These are phyloP conservation scores for Trypanosoma melophagium DNA, from an alignment of 208 protist species.

Conservation along the genomic window DNA sequence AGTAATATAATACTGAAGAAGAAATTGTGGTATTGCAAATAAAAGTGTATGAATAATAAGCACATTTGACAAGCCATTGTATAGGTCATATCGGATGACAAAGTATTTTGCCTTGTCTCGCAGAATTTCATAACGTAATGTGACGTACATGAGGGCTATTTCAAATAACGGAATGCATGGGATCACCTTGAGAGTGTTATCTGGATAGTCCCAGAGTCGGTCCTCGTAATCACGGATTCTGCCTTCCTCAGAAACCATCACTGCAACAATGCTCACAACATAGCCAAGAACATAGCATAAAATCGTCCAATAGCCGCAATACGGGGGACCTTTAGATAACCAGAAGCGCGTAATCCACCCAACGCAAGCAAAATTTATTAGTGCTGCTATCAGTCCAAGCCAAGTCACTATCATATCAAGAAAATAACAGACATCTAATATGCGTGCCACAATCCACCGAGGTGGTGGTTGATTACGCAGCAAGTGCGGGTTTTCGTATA, in stretches of 20 bases:
- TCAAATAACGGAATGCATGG: slow-evolving; percentile 66
- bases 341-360: slow-evolving; percentile 63
- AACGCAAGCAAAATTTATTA: slow-evolving; percentile 46
- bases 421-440: slow-evolving; percentile 33
- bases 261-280: slow-evolving; percentile 59
- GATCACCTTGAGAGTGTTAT: slow-evolving; percentile 67
- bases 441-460: slow-evolving; percentile 22
- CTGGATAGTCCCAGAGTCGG: slow-evolving; percentile 61
- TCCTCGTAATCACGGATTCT: slow-evolving; percentile 72
- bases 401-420: slow-evolving; percentile 50
- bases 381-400: slow-evolving; percentile 47
- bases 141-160: slow-evolving; percentile 58
- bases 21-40: slow-evolving; percentile 65
- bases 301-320: slow-evolving; percentile 77
- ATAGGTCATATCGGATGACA: slow-evolving; percentile 83
- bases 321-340: slow-evolving; percentile 30
- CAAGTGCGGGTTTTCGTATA: slow-evolving; percentile 74
- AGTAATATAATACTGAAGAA: slow-evolving; percentile 68
- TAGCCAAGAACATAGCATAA: slow-evolving; percentile 74
- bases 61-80: slow-evolving; percentile 61
- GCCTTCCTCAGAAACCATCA: slow-evolving; percentile 61
- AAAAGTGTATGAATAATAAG: slow-evolving; percentile 61
- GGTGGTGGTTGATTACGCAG: slow-evolving; percentile 37
- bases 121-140: slow-evolving; percentile 59
- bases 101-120: slow-evolving; percentile 57